Conservation (phyloP, 129 eudicot species). For the Escallonia rubra region DNA sequence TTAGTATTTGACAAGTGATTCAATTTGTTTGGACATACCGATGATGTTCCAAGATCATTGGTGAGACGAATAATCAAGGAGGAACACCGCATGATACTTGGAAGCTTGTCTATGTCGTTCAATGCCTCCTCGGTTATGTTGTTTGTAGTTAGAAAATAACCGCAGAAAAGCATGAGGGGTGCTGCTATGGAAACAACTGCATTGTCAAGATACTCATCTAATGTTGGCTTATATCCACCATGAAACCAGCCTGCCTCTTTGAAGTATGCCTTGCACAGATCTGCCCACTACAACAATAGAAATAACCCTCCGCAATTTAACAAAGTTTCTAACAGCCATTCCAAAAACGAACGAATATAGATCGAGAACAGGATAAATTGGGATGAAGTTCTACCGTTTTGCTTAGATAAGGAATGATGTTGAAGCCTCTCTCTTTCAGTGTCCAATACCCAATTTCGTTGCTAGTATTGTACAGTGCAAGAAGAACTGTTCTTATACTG, state of each 20-base stretch:
- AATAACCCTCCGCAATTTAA: neutral
- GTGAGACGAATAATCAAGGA: slow-evolving; percentile 4
- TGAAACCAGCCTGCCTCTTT: neutral
- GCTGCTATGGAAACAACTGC: neutral
- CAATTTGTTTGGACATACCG: slow-evolving; percentile 6
- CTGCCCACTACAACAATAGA: neutral
- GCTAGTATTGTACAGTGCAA: slow-evolving; percentile 24
- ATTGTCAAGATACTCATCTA: slow-evolving; percentile 19
- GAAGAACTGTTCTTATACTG: slow-evolving; percentile 28
- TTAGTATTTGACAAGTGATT: neutral
- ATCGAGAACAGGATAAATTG: neutral
- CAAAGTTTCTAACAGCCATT: neutral
- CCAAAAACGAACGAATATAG: no score
- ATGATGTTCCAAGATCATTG: slow-evolving; percentile 26
- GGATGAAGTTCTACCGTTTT: slow-evolving; percentile 8
- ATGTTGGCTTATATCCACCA: slow-evolving; percentile 13
- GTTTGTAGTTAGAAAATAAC: neutral
- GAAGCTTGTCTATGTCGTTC: neutral
- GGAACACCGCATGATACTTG: neutral
- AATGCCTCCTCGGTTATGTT: neutral
- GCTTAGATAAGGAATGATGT: slow-evolving; percentile 11
- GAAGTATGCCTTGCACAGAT: neutral
- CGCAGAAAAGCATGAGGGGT: neutral
- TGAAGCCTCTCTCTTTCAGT: slow-evolving; percentile 20
- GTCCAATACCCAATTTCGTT: slow-evolving; percentile 31